These are phyloP conservation scores for Collybia sordida DNA, from an alignment of 768 basidiomycete genomes.

Conservation along the genomic window DNA sequence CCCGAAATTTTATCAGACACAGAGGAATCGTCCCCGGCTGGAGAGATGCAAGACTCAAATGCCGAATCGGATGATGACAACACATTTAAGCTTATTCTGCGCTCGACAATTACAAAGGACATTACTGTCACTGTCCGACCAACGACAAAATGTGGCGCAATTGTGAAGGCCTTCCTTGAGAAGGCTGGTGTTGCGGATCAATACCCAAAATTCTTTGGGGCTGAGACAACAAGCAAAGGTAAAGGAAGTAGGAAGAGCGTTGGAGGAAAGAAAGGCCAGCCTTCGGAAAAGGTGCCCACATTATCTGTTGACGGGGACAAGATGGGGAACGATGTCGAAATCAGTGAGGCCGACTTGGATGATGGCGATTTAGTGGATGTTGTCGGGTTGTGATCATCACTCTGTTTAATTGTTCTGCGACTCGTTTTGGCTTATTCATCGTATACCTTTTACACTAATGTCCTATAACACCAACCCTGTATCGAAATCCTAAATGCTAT, in stretches of 20 bases:
- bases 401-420: constrained; percentile 4
- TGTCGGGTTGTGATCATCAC: constrained; percentile 46
- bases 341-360: constrained; percentile 70
- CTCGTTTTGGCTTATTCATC: constrained; percentile 1
- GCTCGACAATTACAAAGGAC: constrained; percentile 53
- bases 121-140: constrained; percentile 69
- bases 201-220: constrained; percentile 39
- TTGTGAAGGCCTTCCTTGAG: constrained; percentile 74
- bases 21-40: constrained; percentile 11
- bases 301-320: constrained; percentile 73
- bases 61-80: constrained; percentile 49
- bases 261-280: constrained; percentile 29
- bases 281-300: constrained; percentile 39
- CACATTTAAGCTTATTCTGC: constrained; percentile 66
- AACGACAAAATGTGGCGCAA: constrained; percentile 74
- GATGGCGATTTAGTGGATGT: constrained; percentile 83
- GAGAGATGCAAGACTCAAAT: constrained; percentile 24
- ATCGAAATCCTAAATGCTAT: not conserved
- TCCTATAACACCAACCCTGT: not conserved
- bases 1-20: constrained; percentile 13
- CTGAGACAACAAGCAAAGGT: not conserved
- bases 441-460: not conserved
- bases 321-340: constrained; percentile 56
- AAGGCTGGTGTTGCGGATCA: constrained; percentile 59
- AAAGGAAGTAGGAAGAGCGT: constrained; percentile 1